Evolutionary conservation across 257 asterid genomes (phyloP), one percentile per base, ranked within the genome.

Genomic region (Apocynum venetum): DNA sequence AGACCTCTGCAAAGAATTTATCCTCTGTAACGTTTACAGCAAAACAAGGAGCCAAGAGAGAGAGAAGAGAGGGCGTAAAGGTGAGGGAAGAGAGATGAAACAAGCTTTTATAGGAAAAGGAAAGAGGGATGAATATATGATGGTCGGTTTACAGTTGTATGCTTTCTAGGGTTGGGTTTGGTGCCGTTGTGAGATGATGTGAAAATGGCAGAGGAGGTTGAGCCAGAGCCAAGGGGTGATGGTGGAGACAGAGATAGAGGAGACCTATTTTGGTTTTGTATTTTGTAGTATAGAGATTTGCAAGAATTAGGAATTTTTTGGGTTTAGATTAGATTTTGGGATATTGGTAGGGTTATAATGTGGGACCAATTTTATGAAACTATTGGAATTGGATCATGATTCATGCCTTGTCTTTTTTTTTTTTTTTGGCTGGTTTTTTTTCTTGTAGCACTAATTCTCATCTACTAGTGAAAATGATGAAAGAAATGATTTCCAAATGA

Each of bases 91-190:
- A 68, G 73, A 68, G 49, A 65, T 9, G 44, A 65, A 65, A 38
- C 31, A 25, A 6, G 51, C 4, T 35, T 68, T 68, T 43, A 68
- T 55, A 55, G n/a, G 38, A 13, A 12, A 43, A 8, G 35, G 9
- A 17, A 17, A 19, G 15, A 7, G 51, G 72, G 9, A 41, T 40
- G 73, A 25, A 43, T 19, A 68, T 43, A 68, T 43, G 53, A 43
- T 41, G 53, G 53, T 68, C 52, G 38, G 52, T 55, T 68, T 19
- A 41, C 36, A 68, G 73, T 8, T 8, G 35, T 68, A 68, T 38
- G 73, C 47, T 68, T 44, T 68, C 73, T 43, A 68, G 73, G 73
- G 73, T 43, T 68, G 52, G 48, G 51, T 66, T 40, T 40, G 31
- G 71, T 3, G 4, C 6, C 4, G 4, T 12, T 49, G 12, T 49